Percentiles rank a stretch among this genome's conserved stretches.
These are phyloP conservation scores for Trametes punicea DNA, from an alignment of 768 basidiomycete genomes.

Conservation along the genomic window DNA sequence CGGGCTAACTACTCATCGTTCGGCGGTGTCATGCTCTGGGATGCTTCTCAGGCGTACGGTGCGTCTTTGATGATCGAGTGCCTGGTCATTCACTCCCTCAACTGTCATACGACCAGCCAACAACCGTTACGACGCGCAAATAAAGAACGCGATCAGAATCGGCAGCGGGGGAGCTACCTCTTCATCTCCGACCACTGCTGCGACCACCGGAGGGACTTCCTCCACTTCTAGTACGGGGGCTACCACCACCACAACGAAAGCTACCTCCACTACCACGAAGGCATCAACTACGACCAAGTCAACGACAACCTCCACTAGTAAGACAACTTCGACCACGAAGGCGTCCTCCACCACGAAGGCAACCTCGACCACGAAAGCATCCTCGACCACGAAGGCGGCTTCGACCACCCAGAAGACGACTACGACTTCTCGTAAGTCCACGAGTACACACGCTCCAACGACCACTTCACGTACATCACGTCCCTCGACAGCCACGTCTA, in stretches of 20 bases:
- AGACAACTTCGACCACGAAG: slow-evolving; percentile 3
- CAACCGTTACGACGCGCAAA: slow-evolving; percentile 23
- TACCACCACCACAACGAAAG: neutral
- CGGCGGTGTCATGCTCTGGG: slow-evolving; percentile 52
- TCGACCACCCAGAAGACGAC: neutral
- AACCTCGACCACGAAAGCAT: neutral
- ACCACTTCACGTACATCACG: neutral
- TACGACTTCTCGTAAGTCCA: neutral
- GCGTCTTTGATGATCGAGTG: neutral
- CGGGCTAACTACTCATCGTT: slow-evolving; percentile 59
- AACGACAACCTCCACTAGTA: slow-evolving; percentile 8
- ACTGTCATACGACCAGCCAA: slow-evolving; percentile 16
- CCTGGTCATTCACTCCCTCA: no score
- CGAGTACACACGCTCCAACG: neutral
- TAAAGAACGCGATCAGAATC: slow-evolving; percentile 20
- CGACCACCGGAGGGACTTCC: neutral
- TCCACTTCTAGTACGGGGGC: neutral
- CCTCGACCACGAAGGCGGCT: neutral
- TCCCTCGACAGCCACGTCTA: neutral
- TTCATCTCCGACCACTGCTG: neutral
- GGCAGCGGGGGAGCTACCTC: slow-evolving; percentile 8
- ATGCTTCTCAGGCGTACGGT: slow-evolving; percentile 30
- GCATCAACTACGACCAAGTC: neutral
- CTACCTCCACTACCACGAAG: neutral
- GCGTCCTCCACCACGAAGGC: neutral